These are phyloP conservation scores for Boletellus dicymbophilus DNA, from an alignment of 1,284 basidiomycete genomes.

Conservation along the genomic window DNA sequence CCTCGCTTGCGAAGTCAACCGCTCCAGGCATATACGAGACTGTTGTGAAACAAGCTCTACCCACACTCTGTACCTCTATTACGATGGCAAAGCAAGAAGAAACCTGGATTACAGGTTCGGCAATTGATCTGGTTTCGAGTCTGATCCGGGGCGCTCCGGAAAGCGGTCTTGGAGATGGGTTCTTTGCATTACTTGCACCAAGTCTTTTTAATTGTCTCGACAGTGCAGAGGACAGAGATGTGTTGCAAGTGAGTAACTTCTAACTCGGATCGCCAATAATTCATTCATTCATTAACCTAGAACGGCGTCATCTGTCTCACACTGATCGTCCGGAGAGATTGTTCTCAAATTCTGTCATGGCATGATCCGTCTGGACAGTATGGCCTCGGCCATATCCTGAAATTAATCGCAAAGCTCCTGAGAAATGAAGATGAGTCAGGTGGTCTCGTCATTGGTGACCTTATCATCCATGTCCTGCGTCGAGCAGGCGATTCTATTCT, in stretches of 20 bases:
- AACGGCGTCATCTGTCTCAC: constrained; percentile 86
- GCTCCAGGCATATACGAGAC: constrained; percentile 64
- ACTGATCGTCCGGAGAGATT: constrained; percentile 85
- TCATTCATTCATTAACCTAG: constrained; percentile 40
- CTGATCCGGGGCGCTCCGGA: constrained; percentile 68
- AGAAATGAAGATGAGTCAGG: constrained; percentile 83
- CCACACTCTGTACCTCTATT: constrained; percentile 70
- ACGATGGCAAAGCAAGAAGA: constrained; percentile 58
- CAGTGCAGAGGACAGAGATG: constrained; percentile 78
- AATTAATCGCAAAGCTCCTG: constrained; percentile 76
- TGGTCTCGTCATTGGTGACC: constrained; percentile 90
- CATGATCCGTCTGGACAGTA: constrained; percentile 62
- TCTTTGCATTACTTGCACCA: constrained; percentile 75
- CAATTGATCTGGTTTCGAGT: constrained; percentile 79
- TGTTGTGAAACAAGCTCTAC: constrained; percentile 74
- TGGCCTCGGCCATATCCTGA: constrained; percentile 76
- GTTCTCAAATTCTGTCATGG: constrained; percentile 79
- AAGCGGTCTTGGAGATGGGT: constrained; percentile 71
- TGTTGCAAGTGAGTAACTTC: constrained; percentile 65
- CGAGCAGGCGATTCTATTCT: constrained; percentile 76
- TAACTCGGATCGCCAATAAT: not conserved
- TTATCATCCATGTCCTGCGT: constrained; percentile 91
- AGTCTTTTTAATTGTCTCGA: constrained; percentile 71
- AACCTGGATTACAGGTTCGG: constrained; percentile 73
- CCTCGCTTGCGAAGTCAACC: constrained; percentile 64